Evolutionary conservation across 768 basidiomycete genomes (phyloP).

Genomic region (Lactarius psammicola): DNA sequence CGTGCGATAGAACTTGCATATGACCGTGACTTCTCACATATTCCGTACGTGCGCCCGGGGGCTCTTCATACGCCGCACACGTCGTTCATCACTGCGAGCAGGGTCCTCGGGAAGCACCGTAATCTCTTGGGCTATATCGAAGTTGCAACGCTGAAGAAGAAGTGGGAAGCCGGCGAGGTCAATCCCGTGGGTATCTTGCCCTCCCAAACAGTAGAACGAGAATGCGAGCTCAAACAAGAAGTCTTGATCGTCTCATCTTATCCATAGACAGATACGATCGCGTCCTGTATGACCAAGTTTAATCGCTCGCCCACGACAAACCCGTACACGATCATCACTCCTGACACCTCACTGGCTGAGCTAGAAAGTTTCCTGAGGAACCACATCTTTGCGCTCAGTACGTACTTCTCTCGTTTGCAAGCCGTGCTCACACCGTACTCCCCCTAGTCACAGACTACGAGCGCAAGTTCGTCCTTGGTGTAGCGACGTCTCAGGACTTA

Average conservation of each 20-base stretch:
- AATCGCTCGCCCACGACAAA: constrained; percentile 53
- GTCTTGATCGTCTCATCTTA: not conserved
- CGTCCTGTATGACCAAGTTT: constrained; percentile 71
- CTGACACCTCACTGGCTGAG: constrained; percentile 71
- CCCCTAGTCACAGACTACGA: constrained; percentile 72
- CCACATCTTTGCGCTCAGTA: constrained; percentile 77
- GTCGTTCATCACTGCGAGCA: constrained; percentile 33
- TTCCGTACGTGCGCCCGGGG: constrained; percentile 58
- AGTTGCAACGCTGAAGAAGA: constrained; percentile 66
- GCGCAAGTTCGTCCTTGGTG: constrained; percentile 80
- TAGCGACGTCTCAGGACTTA: constrained; percentile 76
- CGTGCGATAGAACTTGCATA: constrained; percentile 85
- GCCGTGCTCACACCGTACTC: constrained; percentile 1
- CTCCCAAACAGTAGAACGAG: not conserved
- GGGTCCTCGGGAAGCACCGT: constrained; percentile 70
- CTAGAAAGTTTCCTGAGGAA: constrained; percentile 74
- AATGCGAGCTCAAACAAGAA: constrained; percentile 7
- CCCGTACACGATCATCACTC: constrained; percentile 80
- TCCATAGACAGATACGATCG: constrained; percentile 65
- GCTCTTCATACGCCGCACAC: not conserved
- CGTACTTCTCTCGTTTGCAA: constrained; percentile 27
- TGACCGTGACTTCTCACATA: constrained; percentile 91
- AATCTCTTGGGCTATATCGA: constrained; percentile 85
- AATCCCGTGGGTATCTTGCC: constrained; percentile 56
- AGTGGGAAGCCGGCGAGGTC: constrained; percentile 73